Conservation (phyloP, 371 early-diverging fungal species). For the Mucor ambiguus region DNA sequence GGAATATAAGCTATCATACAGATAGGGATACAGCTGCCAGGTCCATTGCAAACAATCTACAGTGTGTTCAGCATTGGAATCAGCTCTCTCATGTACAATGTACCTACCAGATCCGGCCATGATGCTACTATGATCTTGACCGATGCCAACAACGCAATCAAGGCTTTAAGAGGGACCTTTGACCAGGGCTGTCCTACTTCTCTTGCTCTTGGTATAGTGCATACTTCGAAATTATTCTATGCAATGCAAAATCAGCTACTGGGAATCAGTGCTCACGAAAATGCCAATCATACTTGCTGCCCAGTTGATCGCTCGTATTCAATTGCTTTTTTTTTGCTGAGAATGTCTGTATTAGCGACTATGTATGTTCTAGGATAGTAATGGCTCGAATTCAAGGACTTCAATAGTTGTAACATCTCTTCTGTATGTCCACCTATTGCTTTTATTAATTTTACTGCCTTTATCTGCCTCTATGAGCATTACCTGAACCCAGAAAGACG, state of each 20-base stretch:
- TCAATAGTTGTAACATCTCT: conserved; percentile 77
- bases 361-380: conserved; percentile 69
- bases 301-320: conserved; percentile 44
- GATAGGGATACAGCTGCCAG: conserved; percentile 92
- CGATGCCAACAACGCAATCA: conserved; percentile 45
- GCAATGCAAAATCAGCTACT: background rate
- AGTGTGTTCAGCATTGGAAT: conserved; percentile 1
- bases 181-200: conserved; percentile 72
- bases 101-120: conserved; percentile 63
- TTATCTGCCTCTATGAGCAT: conserved; percentile 5
- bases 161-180: conserved; percentile 60
- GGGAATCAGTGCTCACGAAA: background rate
- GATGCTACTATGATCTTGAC: conserved; percentile 33
- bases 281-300: background rate
- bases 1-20: conserved; percentile 63
- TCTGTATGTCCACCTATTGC: conserved; percentile 72
- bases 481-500: conserved; percentile 55
- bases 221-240: conserved; percentile 36
- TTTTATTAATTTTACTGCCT: background rate
- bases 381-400: conserved; percentile 41
- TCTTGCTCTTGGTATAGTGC: conserved; percentile 67
- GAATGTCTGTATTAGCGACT: conserved; percentile 58
- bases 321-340: conserved; percentile 59
- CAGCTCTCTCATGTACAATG: background rate
- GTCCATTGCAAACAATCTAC: conserved; percentile 90